These are phyloP conservation scores for Centrapalus pauciflorus DNA, from an alignment of 129 eudicot species.

Conservation along the genomic window DNA sequence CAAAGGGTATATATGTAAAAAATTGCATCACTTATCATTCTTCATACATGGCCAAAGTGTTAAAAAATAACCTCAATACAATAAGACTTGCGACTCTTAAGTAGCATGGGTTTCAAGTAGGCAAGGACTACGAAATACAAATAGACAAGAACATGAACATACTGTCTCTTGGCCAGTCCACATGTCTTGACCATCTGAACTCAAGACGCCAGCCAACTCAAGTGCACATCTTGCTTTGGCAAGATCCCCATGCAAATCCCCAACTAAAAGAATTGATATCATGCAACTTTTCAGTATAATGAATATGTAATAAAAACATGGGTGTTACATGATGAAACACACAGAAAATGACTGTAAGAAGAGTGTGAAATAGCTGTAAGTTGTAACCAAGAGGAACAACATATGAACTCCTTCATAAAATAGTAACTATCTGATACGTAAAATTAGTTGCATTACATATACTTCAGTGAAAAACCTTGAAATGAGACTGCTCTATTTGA, in stretches of 20 bases:
- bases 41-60: not conserved
- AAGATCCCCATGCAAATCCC: conserved; percentile 97
- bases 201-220: conserved; percentile 92
- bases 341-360: not conserved
- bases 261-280: conserved; percentile 44
- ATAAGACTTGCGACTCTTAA: not conserved
- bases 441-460: not conserved
- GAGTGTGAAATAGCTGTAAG: not conserved
- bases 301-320: not conserved
- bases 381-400: not conserved
- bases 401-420: not conserved
- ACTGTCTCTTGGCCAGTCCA: conserved; percentile 94
- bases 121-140: not conserved
- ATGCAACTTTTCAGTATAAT: conserved; percentile 4
- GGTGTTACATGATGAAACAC: conserved; percentile 11
- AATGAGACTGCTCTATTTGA: conserved; percentile 9
- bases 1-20: not conserved
- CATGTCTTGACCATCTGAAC: conserved; percentile 75
- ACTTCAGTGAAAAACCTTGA: not conserved
- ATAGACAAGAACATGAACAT: conserved; percentile 29
- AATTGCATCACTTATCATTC: not conserved
- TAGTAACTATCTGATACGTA: not conserved
- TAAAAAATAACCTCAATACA: not conserved
- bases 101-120: not conserved
- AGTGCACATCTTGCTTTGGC: conserved; percentile 82